Percentiles rank a stretch among this genome's conserved stretches.
phyloP scores from a whole-genome alignment of 345 rosid genomes.

The Psidium friedrichsthalianum region DNA sequence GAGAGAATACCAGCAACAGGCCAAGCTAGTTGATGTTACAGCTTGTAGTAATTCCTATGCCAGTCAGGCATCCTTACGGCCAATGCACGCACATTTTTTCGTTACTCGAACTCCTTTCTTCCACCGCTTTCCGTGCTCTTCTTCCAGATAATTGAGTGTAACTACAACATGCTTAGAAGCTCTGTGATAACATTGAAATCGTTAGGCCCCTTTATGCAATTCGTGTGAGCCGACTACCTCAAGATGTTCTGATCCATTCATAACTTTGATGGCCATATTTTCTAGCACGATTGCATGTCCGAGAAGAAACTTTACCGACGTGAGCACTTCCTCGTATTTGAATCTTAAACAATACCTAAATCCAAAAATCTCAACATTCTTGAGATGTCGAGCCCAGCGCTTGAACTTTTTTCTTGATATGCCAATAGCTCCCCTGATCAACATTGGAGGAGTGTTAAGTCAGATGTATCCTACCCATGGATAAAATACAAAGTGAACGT shows the following conservation, averaged over 20 bases:
- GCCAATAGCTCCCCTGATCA: not conserved
- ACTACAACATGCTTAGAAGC: not conserved
- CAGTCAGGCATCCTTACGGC: not conserved
- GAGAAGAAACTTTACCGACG: not conserved
- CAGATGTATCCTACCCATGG: not conserved
- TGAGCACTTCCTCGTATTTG: not conserved
- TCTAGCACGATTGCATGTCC: not conserved
- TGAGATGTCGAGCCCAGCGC: not conserved
- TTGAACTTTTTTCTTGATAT: not conserved
- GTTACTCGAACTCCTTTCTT: not conserved
- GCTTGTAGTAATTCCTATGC: not conserved
- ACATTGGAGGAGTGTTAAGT: not conserved
- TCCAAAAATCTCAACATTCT: not conserved
- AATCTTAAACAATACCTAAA: not conserved
- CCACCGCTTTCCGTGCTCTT: not conserved
- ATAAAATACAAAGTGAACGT: not conserved
- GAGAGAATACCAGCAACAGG: not conserved
- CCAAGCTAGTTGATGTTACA: not conserved
- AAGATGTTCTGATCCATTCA: not conserved
- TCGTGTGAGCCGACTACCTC: not conserved
- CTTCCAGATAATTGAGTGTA: not conserved
- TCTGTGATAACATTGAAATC: not conserved
- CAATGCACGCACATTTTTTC: not conserved
- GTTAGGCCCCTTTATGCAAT: not conserved
- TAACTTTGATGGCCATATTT: not conserved